These are phyloP conservation scores for Aspergillus fructus DNA, from an alignment of 2,329 filamentous ascomycete genomes.

Conservation along the genomic window DNA sequence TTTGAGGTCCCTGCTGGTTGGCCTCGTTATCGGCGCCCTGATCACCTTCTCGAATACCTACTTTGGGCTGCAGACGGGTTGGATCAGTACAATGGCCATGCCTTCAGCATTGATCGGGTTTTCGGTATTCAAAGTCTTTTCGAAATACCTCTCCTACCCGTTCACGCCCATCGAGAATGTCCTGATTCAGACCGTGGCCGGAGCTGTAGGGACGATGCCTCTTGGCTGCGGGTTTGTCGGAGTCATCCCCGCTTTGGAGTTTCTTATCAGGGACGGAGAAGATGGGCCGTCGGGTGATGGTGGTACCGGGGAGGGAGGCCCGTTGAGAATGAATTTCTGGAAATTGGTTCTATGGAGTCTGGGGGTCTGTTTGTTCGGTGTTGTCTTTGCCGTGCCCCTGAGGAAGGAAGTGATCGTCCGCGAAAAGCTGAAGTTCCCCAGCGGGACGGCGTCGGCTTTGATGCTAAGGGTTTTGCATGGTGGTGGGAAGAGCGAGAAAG, in stretches of 20 bases:
- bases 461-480: conserved; percentile 91
- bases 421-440: conserved; percentile 91
- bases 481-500: conserved; percentile 45
- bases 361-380: conserved; percentile 93
- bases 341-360: conserved; percentile 87
- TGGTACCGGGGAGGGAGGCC: conserved; percentile 70
- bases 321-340: conserved; percentile 68
- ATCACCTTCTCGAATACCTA: conserved; percentile 99
- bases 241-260: conserved; percentile 89
- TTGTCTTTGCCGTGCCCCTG: conserved; percentile 91
- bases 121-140: conserved; percentile 81
- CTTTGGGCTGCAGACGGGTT: conserved; percentile 91
- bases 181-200: conserved; percentile 91
- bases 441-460: conserved; percentile 90
- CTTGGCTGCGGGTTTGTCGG: conserved; percentile 94
- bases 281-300: conserved; percentile 75
- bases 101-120: conserved; percentile 92
- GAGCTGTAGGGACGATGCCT: conserved; percentile 94
- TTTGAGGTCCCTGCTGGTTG: conserved; percentile 72
- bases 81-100: conserved; percentile 92
- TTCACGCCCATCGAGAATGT: conserved; percentile 97
- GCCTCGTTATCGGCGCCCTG: conserved; percentile 78
- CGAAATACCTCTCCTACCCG: conserved; percentile 70
- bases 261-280: conserved; percentile 74
- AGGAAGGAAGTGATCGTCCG: conserved; percentile 88